Percentiles rank a stretch among this genome's conserved stretches.
These are phyloP conservation scores for Botryobasidium botryosum DNA, from an alignment of 768 basidiomycete species.

Conservation along the genomic window DNA sequence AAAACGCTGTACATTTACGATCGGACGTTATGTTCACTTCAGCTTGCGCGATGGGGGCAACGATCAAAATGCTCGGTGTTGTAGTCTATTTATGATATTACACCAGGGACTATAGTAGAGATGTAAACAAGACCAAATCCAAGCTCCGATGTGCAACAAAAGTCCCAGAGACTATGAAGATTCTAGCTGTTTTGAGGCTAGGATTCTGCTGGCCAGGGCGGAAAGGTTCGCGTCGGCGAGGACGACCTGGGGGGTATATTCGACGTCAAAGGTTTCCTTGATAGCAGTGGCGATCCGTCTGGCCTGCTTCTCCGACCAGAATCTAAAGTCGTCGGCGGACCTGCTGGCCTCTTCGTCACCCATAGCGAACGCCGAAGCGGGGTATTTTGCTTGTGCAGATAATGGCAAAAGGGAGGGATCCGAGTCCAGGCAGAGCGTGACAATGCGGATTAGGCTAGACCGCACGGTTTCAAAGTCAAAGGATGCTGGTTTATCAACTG, in stretches of 20 bases:
- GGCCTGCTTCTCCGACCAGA: conserved; percentile 86
- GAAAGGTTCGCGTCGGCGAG: conserved; percentile 87
- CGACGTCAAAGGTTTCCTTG: conserved; percentile 69
- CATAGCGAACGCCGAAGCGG: conserved; percentile 24
- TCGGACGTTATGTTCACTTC: too few species aligned
- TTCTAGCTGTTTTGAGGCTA: conserved; percentile 50
- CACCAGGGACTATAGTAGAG: too few species aligned
- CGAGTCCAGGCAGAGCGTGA: conserved; percentile 72
- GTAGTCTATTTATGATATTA: too few species aligned
- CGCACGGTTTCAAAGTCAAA: conserved; percentile 52
- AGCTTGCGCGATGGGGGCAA: too few species aligned
- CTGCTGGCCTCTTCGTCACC: conserved; percentile 22
- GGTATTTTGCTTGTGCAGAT: conserved; percentile 18
- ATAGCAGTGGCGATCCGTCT: conserved; percentile 70
- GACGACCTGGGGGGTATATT: conserved; percentile 78
- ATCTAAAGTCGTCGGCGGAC: conserved; percentile 84
- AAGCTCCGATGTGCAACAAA: too few species aligned
- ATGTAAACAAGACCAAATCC: too few species aligned
- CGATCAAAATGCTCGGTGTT: too few species aligned
- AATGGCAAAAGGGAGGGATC: conserved; percentile 68
- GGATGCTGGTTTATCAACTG: conserved; percentile 53
- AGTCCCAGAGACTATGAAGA: too few species aligned
- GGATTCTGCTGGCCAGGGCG: conserved; percentile 66
- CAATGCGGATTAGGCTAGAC: conserved; percentile 50
- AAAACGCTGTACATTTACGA: too few species aligned